Evolutionary conservation across 2,329 filamentous ascomycete genomes (phyloP), one percentile per base, ranked within the genome.

Genomic region (Beauveria medogensis): DNA sequence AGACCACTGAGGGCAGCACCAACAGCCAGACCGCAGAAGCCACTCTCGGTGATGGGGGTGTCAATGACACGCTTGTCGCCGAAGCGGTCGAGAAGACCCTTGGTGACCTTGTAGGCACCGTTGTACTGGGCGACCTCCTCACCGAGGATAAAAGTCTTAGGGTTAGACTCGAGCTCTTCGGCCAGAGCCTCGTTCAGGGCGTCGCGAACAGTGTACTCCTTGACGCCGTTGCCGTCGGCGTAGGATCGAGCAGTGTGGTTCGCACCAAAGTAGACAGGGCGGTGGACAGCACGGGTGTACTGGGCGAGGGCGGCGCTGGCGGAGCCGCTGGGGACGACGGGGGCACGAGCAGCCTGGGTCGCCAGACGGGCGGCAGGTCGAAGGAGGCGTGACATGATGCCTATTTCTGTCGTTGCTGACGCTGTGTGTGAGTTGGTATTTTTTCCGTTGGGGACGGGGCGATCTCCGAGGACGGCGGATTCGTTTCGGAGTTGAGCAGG

Each of bases 81-180:
- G 75, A 99, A 99, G 71, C 93, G 90, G 80, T 99, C 94, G 71
- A 97, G 78, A 65, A 99, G 86, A 69, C 94, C 94, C 83, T 96
- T 97, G 72, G 94, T 99, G 74, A 99, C 93, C 82, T 99, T 99
- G 87, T 99, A 99, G 73, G 93, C 93, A 82, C 94, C 94, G 77
- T 99, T 99, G 83, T 99, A 99, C 80, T 99, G 94, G 71, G 94
- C 94, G 72, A 99, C 94, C 81, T 99, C 94, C 83, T 99, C 94
- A 71, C 94, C 94, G 62, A 99, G 77, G 68, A 99, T 80, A 77
- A 97, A 99, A 69, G 97, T 92, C 83, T 97, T 97, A 66, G 88
- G 83, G 78, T 99, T 96, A 73, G 78, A 75, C 82, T 97, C 92
- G 77, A 99, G 87, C 83, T 99, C 94, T 82, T 99, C 94, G 53